Evolutionary conservation across 1,284 basidiomycete species (phyloP).

Genomic region (Wolfiporia cocos): DNA sequence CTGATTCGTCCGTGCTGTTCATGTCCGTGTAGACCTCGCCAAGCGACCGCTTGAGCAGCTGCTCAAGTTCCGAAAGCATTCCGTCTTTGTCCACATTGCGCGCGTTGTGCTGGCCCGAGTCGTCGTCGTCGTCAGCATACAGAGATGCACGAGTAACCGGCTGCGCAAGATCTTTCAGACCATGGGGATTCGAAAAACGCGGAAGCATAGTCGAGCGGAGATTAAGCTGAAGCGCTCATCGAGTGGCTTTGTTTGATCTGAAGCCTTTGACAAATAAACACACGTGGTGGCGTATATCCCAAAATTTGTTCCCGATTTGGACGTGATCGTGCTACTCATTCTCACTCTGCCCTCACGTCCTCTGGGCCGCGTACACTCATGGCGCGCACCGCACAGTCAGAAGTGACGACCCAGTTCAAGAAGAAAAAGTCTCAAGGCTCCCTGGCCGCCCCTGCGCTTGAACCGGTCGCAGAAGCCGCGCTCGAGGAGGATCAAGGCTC

Average conservation of each 20-base stretch:
- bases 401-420: too few species aligned
- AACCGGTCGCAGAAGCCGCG: too few species aligned
- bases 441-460: too few species aligned
- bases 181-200: constrained; percentile 25
- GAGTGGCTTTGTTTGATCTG: constrained; percentile 12
- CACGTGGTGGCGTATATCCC: constrained; percentile 5
- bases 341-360: too few species aligned
- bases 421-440: constrained; percentile 10
- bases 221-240: background rate
- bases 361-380: too few species aligned
- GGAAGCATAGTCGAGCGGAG: constrained; percentile 16
- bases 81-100: constrained; percentile 8
- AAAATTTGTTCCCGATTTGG: too few species aligned
- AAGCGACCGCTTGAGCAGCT: constrained; percentile 22
- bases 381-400: too few species aligned
- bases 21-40: constrained; percentile 10
- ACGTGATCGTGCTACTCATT: too few species aligned
- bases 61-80: constrained; percentile 19
- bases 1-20: background rate
- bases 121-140: constrained; percentile 14
- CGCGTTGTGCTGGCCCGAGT: too few species aligned
- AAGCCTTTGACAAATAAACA: constrained; percentile 13
- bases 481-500: too few species aligned
- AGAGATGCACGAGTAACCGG: too few species aligned
- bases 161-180: too few species aligned